phyloP scores from a whole-genome alignment of 306 rosid species.

The Dryas octopetala region DNA sequence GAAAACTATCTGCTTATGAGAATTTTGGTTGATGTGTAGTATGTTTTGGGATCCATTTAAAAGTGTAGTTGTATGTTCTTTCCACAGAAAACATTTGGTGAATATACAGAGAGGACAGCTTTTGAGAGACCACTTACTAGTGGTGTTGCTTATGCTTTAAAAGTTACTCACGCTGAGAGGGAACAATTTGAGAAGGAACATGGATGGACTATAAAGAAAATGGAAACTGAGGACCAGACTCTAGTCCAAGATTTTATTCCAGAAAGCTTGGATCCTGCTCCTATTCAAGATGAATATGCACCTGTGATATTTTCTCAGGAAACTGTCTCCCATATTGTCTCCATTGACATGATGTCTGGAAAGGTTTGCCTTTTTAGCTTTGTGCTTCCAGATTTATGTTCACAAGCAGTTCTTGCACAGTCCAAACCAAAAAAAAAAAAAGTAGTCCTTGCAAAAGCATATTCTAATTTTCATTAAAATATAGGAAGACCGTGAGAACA shows the following conservation, averaged over 20 bases:
- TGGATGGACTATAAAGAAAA: slow-evolving; percentile 91
- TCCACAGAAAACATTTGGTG: slow-evolving; percentile 78
- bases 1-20: no score
- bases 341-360: slow-evolving; percentile 99
- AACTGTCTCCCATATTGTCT: slow-evolving; percentile 97
- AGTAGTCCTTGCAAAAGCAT: not conserved
- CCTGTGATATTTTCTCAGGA: slow-evolving; percentile 98
- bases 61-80: not conserved
- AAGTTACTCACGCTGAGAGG: slow-evolving; percentile 82
- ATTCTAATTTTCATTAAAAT: slow-evolving; percentile 2
- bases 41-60: no score
- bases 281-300: slow-evolving; percentile 93
- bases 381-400: not conserved
- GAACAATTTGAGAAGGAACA: slow-evolving; percentile 71
- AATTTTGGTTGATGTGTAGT: no score
- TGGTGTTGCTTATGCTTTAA: slow-evolving; percentile 94
- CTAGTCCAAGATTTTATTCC: slow-evolving; percentile 91
- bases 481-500: slow-evolving; percentile 93
- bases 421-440: no score
- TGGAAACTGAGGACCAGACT: slow-evolving; percentile 87
- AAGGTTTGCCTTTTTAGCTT: slow-evolving; percentile 56
- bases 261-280: slow-evolving; percentile 87
- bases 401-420: not conserved
- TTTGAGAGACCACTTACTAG: slow-evolving; percentile 97
- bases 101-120: slow-evolving; percentile 85